A percentile compares a stretch with the other conserved stretches of the same genome.
Conservation (phyloP, 2,329 filamentous ascomycete genomes). For the Colletotrichum spinosum region DNA sequence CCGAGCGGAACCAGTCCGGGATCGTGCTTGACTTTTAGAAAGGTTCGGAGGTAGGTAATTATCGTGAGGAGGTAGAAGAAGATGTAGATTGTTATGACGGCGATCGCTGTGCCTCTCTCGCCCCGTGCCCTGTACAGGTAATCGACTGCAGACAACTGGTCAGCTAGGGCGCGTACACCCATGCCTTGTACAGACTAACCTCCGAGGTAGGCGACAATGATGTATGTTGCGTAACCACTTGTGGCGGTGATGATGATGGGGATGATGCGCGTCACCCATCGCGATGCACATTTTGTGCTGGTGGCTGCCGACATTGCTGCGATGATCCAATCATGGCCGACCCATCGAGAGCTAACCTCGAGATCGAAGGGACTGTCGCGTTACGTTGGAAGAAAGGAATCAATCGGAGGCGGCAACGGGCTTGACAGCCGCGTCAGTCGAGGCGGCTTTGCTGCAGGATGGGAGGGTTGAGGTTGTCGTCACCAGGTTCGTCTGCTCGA, state of each 20-base stretch:
- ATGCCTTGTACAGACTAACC: constrained; percentile 60
- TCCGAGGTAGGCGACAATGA: constrained; percentile 74
- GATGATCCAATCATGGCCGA: constrained; percentile 19
- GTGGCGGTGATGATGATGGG: constrained; percentile 75
- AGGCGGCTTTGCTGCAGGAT: constrained; percentile 1
- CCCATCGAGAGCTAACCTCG: constrained; percentile 5
- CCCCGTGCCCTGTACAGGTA: constrained; percentile 70
- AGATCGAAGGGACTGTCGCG: not conserved
- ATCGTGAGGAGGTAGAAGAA: constrained; percentile 76
- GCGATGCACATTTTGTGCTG: constrained; percentile 59
- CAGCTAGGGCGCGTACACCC: no score
- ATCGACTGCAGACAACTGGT: constrained; percentile 63
- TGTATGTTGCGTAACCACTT: constrained; percentile 78
- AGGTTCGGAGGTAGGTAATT: constrained; percentile 76
- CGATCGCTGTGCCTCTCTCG: constrained; percentile 70
- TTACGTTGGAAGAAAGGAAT: not conserved
- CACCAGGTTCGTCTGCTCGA: not conserved
- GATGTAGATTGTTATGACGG: constrained; percentile 79
- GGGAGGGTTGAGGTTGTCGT: constrained; percentile 13
- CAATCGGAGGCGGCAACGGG: constrained; percentile 11
- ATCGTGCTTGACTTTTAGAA: constrained; percentile 74
- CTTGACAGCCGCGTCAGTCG: constrained; percentile 10
- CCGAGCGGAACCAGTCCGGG: constrained; percentile 80
- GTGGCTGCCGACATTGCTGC: constrained; percentile 38
- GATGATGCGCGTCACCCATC: constrained; percentile 73